phyloP scores from a whole-genome alignment of 352 stramenopile genomes.

The Globisporangium megalacanthum region DNA sequence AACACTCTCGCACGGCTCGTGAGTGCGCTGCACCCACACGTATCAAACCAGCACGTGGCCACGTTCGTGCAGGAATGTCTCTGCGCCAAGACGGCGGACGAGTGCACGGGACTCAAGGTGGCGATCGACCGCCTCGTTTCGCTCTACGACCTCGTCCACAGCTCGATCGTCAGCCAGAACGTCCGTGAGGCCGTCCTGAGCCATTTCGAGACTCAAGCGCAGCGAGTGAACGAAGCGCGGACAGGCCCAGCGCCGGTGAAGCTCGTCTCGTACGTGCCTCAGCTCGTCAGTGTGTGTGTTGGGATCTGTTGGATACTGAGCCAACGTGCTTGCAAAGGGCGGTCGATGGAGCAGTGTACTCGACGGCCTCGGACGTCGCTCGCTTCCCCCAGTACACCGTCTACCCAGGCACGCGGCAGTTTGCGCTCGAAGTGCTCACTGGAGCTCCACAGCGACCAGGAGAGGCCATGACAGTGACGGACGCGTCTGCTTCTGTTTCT shows the following conservation, averaged over 20 bases:
- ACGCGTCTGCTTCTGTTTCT: background rate
- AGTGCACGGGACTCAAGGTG: slow-evolving; percentile 16
- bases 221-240: background rate
- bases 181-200: slow-evolving; percentile 11
- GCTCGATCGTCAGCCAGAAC: slow-evolving; percentile 1
- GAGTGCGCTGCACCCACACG: slow-evolving; percentile 5
- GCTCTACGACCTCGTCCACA: slow-evolving; percentile 15
- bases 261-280: slow-evolving; percentile 13
- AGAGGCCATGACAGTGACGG: background rate
- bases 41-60: slow-evolving; percentile 5
- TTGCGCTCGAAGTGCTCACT: slow-evolving; percentile 9
- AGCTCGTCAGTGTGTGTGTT: background rate
- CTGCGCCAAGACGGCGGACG: slow-evolving; percentile 1
- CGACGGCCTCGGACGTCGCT: slow-evolving; percentile 2
- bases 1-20: slow-evolving; percentile 11
- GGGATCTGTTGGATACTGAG: background rate
- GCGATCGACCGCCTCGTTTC: slow-evolving; percentile 13
- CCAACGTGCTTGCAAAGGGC: background rate
- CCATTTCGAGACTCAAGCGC: slow-evolving; percentile 14
- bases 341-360: slow-evolving; percentile 16
- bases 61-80: slow-evolving; percentile 14
- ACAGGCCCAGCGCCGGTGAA: slow-evolving; percentile 8
- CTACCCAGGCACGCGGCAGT: slow-evolving; percentile 17
- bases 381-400: slow-evolving; percentile 14
- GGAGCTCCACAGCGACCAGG: background rate